Conservation (phyloP, 371 early-diverging fungal genomes). For the Furculomyces boomerangus region DNA sequence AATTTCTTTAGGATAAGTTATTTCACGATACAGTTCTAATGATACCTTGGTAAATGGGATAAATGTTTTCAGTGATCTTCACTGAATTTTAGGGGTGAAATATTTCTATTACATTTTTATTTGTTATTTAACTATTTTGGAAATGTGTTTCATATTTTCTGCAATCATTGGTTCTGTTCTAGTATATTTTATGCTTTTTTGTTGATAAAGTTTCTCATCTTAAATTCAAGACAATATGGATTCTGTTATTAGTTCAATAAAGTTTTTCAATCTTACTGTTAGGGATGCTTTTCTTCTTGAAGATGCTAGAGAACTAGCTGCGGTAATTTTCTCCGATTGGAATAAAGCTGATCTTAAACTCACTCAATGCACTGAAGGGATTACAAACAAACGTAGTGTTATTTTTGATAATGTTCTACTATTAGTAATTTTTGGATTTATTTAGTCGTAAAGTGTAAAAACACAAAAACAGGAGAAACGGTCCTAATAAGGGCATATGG, state of each 20-base stretch:
- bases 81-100: neutral
- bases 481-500: constrained; percentile 74
- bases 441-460: neutral
- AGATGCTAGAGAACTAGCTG: constrained; percentile 36
- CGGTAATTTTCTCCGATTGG: constrained; percentile 58
- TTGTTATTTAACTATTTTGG: neutral
- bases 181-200: neutral
- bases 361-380: constrained; percentile 74
- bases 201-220: neutral
- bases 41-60: no score
- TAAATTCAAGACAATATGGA: constrained; percentile 1
- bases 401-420: constrained; percentile 1
- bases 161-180: neutral
- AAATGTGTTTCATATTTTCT: neutral
- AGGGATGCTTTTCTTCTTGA: constrained; percentile 35
- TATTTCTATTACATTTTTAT: neutral
- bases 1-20: no score
- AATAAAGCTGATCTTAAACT: constrained; percentile 30
- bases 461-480: neutral
- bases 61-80: no score
- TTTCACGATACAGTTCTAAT: no score
- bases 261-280: constrained; percentile 33
- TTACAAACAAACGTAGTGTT: constrained; percentile 70
- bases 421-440: neutral
- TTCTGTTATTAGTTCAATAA: constrained; percentile 26